Evolutionary conservation across 306 rosid species (phyloP), one percentile per base, ranked within the genome.

Genomic region (Pachyrhizus erosus): DNA sequence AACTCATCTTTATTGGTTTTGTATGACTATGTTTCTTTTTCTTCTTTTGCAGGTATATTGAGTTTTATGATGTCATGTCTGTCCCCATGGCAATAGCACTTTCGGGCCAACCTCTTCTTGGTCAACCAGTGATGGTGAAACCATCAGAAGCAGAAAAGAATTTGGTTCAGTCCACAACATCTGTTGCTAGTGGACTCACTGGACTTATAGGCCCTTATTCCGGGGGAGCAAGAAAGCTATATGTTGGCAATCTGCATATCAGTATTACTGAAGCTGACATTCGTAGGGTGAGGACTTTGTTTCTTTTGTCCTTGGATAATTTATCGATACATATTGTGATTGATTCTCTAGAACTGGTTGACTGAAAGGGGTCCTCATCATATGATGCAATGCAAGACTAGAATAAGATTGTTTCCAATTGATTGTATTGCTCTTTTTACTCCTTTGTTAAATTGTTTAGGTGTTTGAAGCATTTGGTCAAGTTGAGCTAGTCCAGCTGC

Each of bases 91-190:
- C 99, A 45, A 96, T 96, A 79, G 99, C 99, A 46, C 97, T 96
- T 69, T 92, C 99, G 45, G 97, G 99, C 42, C 99, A 93, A 89
- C 92, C 88, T 70, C 90, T 96, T 80, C 97, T 90, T 52, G 86
- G 97, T 84, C 94, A 88, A 81, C 99, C 98, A 72, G 99, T 96
- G 77, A 96, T 96, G 99, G 99, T 96, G 79, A 96, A 96, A 86
- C 99, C 99, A 84, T 96, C 99, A 52, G 99, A 96, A 92, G 99
- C 99, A 24, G 99, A 96, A 86, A 96, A 96, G 87, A 96, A 96
- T 89, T 90, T 93, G 74, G 98, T 89, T 76, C 99, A 96, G 79
- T 89, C 99, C 82, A 87, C 91, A 67, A 21, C 97, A 45, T 70
- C 97, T 52, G 92, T 87, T 60, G 85, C 84, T 77, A 75, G 10